These are phyloP conservation scores for Ensete glaucum DNA, from an alignment of 176 grass and related monocot species.

Conservation along the genomic window DNA sequence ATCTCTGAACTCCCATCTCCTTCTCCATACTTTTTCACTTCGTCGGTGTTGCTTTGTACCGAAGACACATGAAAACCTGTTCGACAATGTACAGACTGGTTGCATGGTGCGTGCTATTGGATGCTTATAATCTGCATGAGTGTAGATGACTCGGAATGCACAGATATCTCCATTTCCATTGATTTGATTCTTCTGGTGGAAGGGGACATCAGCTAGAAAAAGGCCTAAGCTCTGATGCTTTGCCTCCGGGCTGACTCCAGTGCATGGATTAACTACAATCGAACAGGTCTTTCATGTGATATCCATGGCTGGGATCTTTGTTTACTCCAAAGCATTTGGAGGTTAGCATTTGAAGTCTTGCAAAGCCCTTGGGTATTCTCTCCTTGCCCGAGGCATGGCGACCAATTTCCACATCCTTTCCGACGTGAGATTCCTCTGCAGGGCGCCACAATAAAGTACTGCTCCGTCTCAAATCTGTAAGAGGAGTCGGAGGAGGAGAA, in stretches of 20 bases:
- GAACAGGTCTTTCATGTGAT: constrained; percentile 21
- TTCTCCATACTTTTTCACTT: no score
- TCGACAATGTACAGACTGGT: no score
- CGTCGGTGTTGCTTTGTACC: no score
- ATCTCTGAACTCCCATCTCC: no score
- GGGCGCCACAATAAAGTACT: constrained; percentile 22
- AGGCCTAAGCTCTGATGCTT: background rate
- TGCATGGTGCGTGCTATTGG: no score
- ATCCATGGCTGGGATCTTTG: constrained; percentile 33
- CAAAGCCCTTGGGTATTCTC: constrained; percentile 62
- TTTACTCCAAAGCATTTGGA: constrained; percentile 62
- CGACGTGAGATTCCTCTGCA: constrained; percentile 65
- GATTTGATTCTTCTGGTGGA: background rate
- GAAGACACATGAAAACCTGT: no score
- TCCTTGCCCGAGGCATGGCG: background rate
- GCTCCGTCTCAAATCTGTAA: no score
- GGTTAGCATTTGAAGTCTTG: constrained; percentile 69
- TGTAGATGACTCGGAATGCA: no score
- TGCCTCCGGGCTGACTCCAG: no score
- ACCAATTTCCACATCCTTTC: constrained; percentile 45
- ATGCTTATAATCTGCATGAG: no score
- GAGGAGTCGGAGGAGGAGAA: no score
- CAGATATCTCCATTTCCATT: background rate
- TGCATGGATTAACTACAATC: background rate
- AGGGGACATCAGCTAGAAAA: background rate